These are phyloP conservation scores for Pulveroboletus sp. DNA, from an alignment of 768 basidiomycete species.

Conservation along the genomic window DNA sequence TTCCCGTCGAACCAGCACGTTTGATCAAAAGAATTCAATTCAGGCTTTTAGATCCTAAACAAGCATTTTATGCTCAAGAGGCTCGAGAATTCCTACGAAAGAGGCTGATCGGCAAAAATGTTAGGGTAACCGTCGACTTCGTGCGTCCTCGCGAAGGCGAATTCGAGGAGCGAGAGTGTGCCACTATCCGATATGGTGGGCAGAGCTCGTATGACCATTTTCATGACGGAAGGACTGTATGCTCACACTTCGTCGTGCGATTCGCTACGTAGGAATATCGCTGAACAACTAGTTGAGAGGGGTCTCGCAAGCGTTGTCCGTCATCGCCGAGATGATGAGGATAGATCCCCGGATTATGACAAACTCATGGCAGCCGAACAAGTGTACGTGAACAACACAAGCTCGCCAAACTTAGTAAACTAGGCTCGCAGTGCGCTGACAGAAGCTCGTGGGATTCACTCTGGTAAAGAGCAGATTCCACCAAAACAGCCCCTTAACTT, in stretches of 20 bases:
- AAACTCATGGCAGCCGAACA: slow-evolving; percentile 95
- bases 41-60: slow-evolving; percentile 80
- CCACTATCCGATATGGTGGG: slow-evolving; percentile 79
- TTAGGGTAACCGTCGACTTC: slow-evolving; percentile 84
- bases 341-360: slow-evolving; percentile 93
- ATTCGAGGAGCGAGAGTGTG: slow-evolving; percentile 90
- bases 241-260: slow-evolving; percentile 4
- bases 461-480: slow-evolving; percentile 79
- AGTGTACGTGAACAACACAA: slow-evolving; percentile 48
- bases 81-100: slow-evolving; percentile 91
- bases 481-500: slow-evolving; percentile 84
- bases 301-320: slow-evolving; percentile 86
- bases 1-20: neutral
- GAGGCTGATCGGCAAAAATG: slow-evolving; percentile 85
- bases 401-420: neutral
- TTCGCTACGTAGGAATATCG: slow-evolving; percentile 61
- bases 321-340: slow-evolving; percentile 93
- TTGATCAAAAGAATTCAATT: slow-evolving; percentile 4
- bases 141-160: slow-evolving; percentile 89
- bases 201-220: slow-evolving; percentile 60
- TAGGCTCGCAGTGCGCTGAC: slow-evolving; percentile 56
- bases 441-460: slow-evolving; percentile 83
- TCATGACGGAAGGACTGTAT: neutral
- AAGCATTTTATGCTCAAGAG: slow-evolving; percentile 85
- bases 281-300: slow-evolving; percentile 90